Evolutionary conservation across 208 protist species (phyloP).

Genomic region (Crithidia fasciculata): DNA sequence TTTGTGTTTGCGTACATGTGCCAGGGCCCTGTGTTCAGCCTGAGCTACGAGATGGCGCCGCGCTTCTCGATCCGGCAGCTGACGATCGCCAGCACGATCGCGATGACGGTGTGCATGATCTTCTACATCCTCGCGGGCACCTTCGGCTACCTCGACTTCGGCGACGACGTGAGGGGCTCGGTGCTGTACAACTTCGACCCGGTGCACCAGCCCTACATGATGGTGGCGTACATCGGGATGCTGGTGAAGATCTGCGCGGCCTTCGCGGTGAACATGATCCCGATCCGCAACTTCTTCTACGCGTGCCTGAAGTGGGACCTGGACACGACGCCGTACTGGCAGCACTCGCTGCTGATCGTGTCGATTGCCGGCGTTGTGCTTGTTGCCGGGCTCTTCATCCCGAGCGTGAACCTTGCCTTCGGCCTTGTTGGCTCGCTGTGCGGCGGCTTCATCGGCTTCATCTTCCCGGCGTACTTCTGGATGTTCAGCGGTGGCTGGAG

Average conservation of each 20-base stretch:
- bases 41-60: conserved; percentile 45
- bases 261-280: conserved; percentile 63
- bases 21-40: conserved; percentile 62
- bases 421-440: conserved; percentile 67
- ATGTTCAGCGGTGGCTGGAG: conserved; percentile 71
- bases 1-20: conserved; percentile 79
- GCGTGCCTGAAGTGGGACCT: conserved; percentile 52
- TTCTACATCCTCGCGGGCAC: conserved; percentile 73
- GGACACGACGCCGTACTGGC: conserved; percentile 61
- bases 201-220: conserved; percentile 54
- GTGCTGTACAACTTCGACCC: conserved; percentile 70
- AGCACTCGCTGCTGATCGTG: conserved; percentile 47
- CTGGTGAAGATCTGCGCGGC: conserved; percentile 66
- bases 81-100: conserved; percentile 46
- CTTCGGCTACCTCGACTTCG: conserved; percentile 85
- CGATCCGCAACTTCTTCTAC: conserved; percentile 65
- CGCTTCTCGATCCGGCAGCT: conserved; percentile 43
- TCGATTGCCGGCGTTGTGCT: conserved; percentile 39
- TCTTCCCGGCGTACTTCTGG: conserved; percentile 74
- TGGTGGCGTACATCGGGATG: conserved; percentile 70
- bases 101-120: conserved; percentile 63
- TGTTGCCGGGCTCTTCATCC: conserved; percentile 71
- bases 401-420: conserved; percentile 73
- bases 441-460: conserved; percentile 73
- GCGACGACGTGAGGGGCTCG: conserved; percentile 33